These are phyloP conservation scores for Tilletia caries DNA, from an alignment of 1,284 basidiomycete genomes.

Conservation along the genomic window DNA sequence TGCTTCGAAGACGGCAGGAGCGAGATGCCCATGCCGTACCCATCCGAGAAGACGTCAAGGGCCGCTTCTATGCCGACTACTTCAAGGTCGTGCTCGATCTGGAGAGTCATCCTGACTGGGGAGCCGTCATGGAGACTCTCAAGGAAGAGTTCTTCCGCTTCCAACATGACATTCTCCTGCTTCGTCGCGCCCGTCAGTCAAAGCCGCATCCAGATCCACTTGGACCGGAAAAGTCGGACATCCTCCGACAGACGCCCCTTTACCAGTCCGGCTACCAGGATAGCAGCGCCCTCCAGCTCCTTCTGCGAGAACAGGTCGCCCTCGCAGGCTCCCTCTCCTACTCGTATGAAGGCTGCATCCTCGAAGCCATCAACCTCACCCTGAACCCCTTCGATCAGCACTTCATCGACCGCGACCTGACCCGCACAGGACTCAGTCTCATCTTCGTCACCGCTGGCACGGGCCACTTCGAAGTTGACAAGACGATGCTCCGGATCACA, in stretches of 20 bases:
- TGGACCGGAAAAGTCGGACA: constrained; percentile 19
- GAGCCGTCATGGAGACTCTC: constrained; percentile 75
- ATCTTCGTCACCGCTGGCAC: constrained; percentile 90
- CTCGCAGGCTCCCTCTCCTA: constrained; percentile 68
- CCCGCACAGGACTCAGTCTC: constrained; percentile 81
- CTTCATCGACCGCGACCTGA: constrained; percentile 91
- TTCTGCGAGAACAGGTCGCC: constrained; percentile 38
- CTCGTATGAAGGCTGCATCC: constrained; percentile 89
- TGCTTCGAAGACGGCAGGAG: constrained; percentile 23
- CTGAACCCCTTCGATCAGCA: constrained; percentile 91
- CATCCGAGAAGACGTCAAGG: constrained; percentile 71
- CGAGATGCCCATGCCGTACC: constrained; percentile 58
- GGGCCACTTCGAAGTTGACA: constrained; percentile 87
- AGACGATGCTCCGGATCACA: constrained; percentile 81
- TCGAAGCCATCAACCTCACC: constrained; percentile 89
- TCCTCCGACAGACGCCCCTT: neutral
- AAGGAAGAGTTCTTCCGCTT: constrained; percentile 64
- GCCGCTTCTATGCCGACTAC: constrained; percentile 88
- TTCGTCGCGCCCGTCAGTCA: constrained; percentile 28
- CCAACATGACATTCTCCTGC: constrained; percentile 50
- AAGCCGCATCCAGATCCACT: constrained; percentile 30
- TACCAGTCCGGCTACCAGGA: constrained; percentile 10
- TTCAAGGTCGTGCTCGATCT: constrained; percentile 66
- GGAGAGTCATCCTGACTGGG: constrained; percentile 83
- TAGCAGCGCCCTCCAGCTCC: neutral